A percentile compares a stretch with the other conserved stretches of the same genome.
Evolutionary conservation across 208 protist species (phyloP).

Genomic region (Trypanosoma melophagium): DNA sequence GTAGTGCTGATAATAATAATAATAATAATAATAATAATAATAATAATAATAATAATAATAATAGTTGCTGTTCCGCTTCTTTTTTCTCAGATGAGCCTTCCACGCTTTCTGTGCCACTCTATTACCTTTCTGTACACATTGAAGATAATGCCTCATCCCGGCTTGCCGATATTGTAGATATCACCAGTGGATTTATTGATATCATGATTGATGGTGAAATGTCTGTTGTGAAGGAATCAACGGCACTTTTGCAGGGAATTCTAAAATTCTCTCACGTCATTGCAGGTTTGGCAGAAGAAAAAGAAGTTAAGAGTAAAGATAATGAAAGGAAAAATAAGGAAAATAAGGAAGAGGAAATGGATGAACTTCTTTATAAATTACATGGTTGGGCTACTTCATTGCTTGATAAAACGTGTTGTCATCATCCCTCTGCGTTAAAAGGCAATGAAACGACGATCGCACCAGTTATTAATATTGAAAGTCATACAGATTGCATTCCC

Average conservation of each 20-base stretch:
- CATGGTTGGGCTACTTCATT: background rate
- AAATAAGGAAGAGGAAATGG: background rate
- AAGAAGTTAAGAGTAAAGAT: background rate
- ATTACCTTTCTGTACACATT: constrained; percentile 38
- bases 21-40: background rate
- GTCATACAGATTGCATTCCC: background rate
- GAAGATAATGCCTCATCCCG: constrained; percentile 42
- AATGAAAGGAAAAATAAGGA: background rate
- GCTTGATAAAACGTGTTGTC: background rate
- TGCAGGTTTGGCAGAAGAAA: background rate
- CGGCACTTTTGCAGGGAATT: constrained; percentile 18
- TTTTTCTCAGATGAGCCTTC: constrained; percentile 7
- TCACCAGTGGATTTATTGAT: constrained; percentile 38
- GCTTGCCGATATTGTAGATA: constrained; percentile 23
- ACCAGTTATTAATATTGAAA: background rate
- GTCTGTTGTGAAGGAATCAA: constrained; percentile 20
- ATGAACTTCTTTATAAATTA: constrained; percentile 8
- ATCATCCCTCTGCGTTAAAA: background rate
- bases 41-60: background rate
- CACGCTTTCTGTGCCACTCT: constrained; percentile 45
- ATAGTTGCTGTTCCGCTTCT: background rate
- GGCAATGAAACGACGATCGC: background rate
- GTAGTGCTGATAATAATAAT: too few relatives aligned
- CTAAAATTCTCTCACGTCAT: constrained; percentile 16
- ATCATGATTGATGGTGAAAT: constrained; percentile 20